These are phyloP conservation scores for Suillus weaverae DNA, from an alignment of 768 basidiomycete species.

Conservation along the genomic window DNA sequence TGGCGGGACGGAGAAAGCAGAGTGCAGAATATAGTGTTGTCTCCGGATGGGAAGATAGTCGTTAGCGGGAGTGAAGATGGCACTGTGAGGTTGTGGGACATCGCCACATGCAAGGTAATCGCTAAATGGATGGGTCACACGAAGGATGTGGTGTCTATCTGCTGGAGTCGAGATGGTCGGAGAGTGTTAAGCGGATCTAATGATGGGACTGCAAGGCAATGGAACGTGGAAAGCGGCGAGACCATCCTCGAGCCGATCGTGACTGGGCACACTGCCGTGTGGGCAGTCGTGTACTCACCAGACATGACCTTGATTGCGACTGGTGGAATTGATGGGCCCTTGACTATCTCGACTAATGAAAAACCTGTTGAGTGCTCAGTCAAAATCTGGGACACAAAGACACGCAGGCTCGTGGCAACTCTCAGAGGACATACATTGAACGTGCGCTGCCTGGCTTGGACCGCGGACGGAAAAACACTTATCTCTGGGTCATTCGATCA, in stretches of 20 bases:
- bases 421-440: background rate
- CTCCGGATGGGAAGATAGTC: background rate
- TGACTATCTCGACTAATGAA: no score
- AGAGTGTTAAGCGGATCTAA: background rate
- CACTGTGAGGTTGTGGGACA: background rate
- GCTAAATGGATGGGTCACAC: background rate
- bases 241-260: background rate
- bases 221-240: background rate
- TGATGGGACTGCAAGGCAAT: background rate
- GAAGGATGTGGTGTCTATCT: background rate
- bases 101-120: background rate
- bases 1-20: background rate
- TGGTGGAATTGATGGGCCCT: background rate
- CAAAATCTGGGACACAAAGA: background rate
- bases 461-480: background rate
- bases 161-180: background rate
- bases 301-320: background rate
- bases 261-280: background rate
- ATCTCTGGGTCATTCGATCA: background rate
- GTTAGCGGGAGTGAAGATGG: background rate
- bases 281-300: background rate
- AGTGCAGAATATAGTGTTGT: background rate
- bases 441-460: background rate
- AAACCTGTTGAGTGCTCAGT: background rate
- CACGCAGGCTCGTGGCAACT: background rate